Base-by-base conservation (phyloP, 2,329 filamentous ascomycete species). In the Aspergillus alliaceus region DNA sequence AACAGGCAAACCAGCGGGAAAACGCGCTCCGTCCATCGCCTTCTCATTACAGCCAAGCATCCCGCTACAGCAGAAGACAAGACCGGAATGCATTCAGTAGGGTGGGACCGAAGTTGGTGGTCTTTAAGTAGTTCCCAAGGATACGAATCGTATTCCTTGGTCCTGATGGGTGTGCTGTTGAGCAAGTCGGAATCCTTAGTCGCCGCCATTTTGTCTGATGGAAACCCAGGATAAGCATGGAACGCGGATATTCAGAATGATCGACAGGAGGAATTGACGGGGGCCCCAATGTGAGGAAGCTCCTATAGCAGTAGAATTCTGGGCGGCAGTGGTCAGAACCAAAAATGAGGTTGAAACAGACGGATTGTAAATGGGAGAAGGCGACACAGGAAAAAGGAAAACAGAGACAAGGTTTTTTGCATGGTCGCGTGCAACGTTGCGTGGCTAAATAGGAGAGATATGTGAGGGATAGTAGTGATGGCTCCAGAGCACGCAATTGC, bases 81-180 rank as follows among this genome's bases (percentile, higher is more conserved):
- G 2, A 66, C 68, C 2, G 72, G 71, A 50, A 67, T 64, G 56
- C 69, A 73, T 20, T 66, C 61, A 3, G 64, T 66, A 24, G 71
- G 71, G 61, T 70, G 59, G 1, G 68, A 68, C 18, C 72, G 71
- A 8, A 73, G 66, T 7, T 71, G 71, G 53, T 74, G 71, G 25
- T 74, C 71, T 15, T 73, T 69, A 1, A 72, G 56, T 18, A 74
- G 50, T 59, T 58, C 40, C 56, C 55, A 61, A 22, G 62, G 56
- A 35, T 59, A 57, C 14, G 47, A 58, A 40, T 61, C 59, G 32
- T 60, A 60, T 20, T 65, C 60, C 8, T 57, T 48, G 6, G 27
- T 29, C 9, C 9, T 44, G 15, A 15, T 35, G 22, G 55, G 46
- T 8, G 48, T 56, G 42, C 35, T 42, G 51, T 47, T 12, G 34